Evolutionary conservation across 1,284 basidiomycete genomes (phyloP), one percentile per base, ranked within the genome.

Genomic region (Sanghuangporus baumii): DNA sequence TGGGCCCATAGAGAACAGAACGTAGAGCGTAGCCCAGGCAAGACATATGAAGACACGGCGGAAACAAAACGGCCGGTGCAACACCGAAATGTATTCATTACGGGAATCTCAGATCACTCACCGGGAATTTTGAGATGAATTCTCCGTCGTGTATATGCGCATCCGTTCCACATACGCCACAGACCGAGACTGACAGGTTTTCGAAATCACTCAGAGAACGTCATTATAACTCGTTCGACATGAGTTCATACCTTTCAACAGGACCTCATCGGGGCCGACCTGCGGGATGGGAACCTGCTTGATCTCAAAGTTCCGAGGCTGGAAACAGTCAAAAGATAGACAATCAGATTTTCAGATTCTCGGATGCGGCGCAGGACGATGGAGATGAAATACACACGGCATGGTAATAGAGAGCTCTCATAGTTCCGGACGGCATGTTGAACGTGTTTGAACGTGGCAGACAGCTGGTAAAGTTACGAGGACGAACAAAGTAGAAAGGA

Each of bases 121-220:
- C 85, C 60, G 89, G 89, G 73, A 91, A 92, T 71, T 82, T 83
- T 63, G 87, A 79, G 67, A 89, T 87, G 74, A 92, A 92, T 74
- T 92, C 88, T 68, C 89, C 85, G 68, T 87, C 78, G 77, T 90
- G 86, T 65, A 93, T 85, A 71, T 92, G 90, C 16, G 81, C 82
- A 71, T 92, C 89, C 20, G 88, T 91, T 57, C 89, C 89, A 70
- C 89, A 91, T 58, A 91, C 80, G 70, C 89, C 88, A 61, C 63
- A 65, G 48, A 48, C 54, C 9, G 63, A 52, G 3, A 65, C 63
- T 65, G 40, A 9, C 26, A 55, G 38, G 31, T 23, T n/a, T 46
- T 12, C 9, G 26, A 66, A 55, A 9, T 14, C 14, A 34, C 40
- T 26, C 11, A 20, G 59, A 46, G 31, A 34, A 47, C 37, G 31